Base-by-base conservation (phyloP, 768 basidiomycete genomes). In the Phallus indusiatus region DNA sequence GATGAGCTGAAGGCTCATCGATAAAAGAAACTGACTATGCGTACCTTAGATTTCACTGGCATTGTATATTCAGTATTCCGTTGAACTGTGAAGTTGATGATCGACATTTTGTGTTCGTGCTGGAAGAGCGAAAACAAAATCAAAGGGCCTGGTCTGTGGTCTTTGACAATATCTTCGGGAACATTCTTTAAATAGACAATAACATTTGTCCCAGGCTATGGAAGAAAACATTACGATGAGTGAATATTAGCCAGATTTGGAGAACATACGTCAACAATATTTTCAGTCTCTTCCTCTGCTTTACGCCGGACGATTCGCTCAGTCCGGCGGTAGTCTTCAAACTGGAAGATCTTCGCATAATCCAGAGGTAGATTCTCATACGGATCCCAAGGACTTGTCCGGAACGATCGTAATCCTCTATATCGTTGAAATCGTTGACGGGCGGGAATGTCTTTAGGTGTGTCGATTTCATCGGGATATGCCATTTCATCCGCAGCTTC, bases 381-480 rank as follows among this genome's bases (percentile, higher is more conserved):
- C 8, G 95, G 86, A 69, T 98, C 96, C 96, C 95, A 99, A 37
- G 90, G 91, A 68, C 90, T 94, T 6, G 95, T 98, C 37, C 95
- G 77, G 78, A 99, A 90, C 14, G 90, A 93, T 51, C 84, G 84
- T 73, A 99, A 71, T 8, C 95, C 95, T 60, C 95, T 84, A 70
- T 85, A 99, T 52, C 94, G 81, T 66, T 92, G 90, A 74, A 98
- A 98, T 11, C 96, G 83, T 10, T 78, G 79, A 17, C 81, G 76
- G 2, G 94, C 94, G 1, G 89, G 73, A 10, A 85, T 74, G 59
- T 97, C 88, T 63, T 84, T 82, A 0, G 95, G 95, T 0, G 96
- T 98, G 66, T 98, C 94, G 11, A 95, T 79, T 70, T 99, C 95
- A 67, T 99, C 95, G 0, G 95, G 95, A 73, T 97, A 99, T n/a